Percentiles rank a stretch among this genome's conserved stretches.
These are phyloP conservation scores for Salmacisia buchloeana DNA, from an alignment of 1,284 basidiomycete genomes.

Conservation along the genomic window DNA sequence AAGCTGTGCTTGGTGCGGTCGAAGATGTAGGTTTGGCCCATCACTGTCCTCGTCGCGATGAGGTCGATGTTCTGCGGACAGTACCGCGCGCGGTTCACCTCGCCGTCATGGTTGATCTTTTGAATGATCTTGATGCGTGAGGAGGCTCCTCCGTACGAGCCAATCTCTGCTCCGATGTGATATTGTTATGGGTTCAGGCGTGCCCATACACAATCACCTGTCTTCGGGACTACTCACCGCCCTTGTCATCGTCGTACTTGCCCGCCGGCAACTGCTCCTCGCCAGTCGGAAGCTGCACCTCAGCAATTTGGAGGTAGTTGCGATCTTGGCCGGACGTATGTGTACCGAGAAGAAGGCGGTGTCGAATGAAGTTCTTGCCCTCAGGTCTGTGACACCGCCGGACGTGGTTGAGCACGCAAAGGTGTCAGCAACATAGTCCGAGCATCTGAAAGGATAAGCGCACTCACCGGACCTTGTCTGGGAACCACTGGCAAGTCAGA, in stretches of 20 bases:
- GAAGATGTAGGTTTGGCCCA: constrained; percentile 86
- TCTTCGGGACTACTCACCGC: constrained; percentile 53
- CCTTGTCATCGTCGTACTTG: constrained; percentile 87
- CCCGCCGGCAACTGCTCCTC: constrained; percentile 65
- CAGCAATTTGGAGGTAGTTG: constrained; percentile 91
- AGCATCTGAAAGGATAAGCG: neutral
- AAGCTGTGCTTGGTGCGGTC: constrained; percentile 95
- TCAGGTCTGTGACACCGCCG: constrained; percentile 68
- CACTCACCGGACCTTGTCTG: constrained; percentile 68
- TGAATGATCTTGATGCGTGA: constrained; percentile 86
- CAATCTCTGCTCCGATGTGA: constrained; percentile 32
- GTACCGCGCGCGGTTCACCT: constrained; percentile 94
- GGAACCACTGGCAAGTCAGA: constrained; percentile 98
- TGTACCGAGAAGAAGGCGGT: constrained; percentile 90
- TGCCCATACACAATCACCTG: neutral
- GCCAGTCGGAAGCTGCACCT: constrained; percentile 77
- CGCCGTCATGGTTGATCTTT: constrained; percentile 89
- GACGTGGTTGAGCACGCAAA: neutral
- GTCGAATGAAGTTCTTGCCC: constrained; percentile 83
- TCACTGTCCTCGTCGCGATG: constrained; percentile 87
- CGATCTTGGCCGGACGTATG: constrained; percentile 93
- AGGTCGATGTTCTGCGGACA: constrained; percentile 98
- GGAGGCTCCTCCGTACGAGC: constrained; percentile 58
- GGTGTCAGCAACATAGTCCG: neutral
- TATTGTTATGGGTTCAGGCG: neutral